Base-by-base conservation (phyloP, 371 early-diverging fungal species). In the Rhizopus microsporus region DNA sequence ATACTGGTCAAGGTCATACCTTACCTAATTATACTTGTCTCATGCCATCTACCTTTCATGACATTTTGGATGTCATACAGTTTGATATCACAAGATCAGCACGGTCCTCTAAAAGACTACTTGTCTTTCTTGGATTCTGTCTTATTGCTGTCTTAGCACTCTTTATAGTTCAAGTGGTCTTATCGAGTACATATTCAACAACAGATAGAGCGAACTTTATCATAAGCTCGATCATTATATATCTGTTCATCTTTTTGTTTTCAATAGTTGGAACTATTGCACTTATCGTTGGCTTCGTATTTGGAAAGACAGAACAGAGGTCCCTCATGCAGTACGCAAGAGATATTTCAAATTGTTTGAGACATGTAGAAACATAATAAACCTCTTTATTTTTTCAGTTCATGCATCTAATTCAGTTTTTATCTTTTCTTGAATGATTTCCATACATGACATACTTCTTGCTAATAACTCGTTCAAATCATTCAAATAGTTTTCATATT, bases 401-500 rank as follows among this genome's bases (percentile, higher is more conserved):
- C 7, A 5, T 52, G 59, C 65, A 5, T 60, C 59, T 29, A 69
- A 62, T 39, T 56, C 67, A 43, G 35, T 54, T 38, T 71, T 67
- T 34, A 67, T 53, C 13, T 62, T 54, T 30, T 67, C 70, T 23
- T 67, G 49, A 38, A 77, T 49, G 5, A 64, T 69, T 44, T 67
- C 67, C 17, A 73, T 66, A 65, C 56, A 62, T 13, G 52, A 69
- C 30, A 48, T 43, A 55, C 81, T 83, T 35, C 70, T 68, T 49
- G 80, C 78, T 23, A 80, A 60, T 43, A 80, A 60, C 33, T 80
- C 81, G n/a, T 84, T 81, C 51, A 87, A 59, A 49, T 83, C 81
- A 38, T 74, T 75, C 44, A 87, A 42, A 48, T 87, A 87, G 40
- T 57, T 65, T 61, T 60, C 74, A 49, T 60, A 79, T 1, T 62